phyloP scores from a whole-genome alignment of 306 rosid species.

The Vigna mungo region DNA sequence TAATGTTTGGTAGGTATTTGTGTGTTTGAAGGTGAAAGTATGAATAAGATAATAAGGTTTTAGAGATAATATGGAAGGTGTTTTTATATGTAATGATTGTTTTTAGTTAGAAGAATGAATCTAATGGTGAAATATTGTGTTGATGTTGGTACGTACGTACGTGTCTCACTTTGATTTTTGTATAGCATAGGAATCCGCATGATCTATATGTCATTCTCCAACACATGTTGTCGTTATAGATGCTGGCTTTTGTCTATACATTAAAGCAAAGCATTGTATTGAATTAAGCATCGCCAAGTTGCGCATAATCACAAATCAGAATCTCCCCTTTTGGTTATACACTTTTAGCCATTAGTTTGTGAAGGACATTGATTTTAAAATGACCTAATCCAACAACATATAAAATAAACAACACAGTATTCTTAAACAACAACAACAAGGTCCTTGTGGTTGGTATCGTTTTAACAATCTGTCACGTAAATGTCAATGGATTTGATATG shows the following conservation, averaged over 20 bases:
- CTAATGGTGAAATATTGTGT: background rate
- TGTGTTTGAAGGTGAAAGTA: background rate
- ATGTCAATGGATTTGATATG: background rate
- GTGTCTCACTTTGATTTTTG: constrained; percentile 12
- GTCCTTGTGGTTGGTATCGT: background rate
- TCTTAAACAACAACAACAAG: background rate
- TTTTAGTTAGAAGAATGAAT: constrained; percentile 13
- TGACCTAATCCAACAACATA: background rate
- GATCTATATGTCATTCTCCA: constrained; percentile 3
- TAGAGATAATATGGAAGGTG: background rate
- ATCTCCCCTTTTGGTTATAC: background rate
- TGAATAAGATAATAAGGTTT: background rate
- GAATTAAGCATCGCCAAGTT: background rate
- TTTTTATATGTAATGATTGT: background rate
- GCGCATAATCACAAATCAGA: background rate
- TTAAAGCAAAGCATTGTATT: constrained; percentile 1
- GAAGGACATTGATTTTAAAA: background rate
- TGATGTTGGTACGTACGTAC: background rate
- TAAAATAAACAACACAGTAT: background rate
- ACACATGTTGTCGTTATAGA: constrained; percentile 7
- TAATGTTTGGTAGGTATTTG: background rate
- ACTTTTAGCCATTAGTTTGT: background rate
- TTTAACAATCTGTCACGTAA: constrained; percentile 16
- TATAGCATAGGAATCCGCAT: background rate
- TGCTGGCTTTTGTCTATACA: background rate